Conservation (phyloP, 192 early-diverging fungal genomes). For the Chytriomyces confervae region DNA sequence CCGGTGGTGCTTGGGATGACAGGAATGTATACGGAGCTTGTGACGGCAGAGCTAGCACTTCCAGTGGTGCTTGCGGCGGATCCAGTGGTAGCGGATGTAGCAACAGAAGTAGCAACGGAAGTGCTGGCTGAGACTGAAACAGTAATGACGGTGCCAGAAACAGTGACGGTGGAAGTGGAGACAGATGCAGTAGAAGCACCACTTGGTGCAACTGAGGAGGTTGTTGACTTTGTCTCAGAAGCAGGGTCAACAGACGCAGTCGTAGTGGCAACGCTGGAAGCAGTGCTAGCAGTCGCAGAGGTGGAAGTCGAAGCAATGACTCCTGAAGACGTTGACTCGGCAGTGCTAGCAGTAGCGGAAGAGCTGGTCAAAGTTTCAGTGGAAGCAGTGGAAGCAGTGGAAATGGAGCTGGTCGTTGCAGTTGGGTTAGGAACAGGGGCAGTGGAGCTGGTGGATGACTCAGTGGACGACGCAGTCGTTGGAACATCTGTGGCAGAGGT, state of each 20-base stretch:
- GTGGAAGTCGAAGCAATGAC: neutral
- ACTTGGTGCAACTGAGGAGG: neutral
- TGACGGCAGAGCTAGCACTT: neutral
- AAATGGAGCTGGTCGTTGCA: too few species aligned
- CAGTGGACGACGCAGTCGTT: too few species aligned
- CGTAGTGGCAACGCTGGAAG: neutral
- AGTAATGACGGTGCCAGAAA: too few species aligned
- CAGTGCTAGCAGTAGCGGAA: too few species aligned
- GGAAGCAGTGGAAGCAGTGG: too few species aligned
- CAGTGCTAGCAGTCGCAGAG: neutral
- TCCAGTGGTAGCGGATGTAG: neutral
- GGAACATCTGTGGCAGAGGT: too few species aligned
- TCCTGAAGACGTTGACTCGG: too few species aligned
- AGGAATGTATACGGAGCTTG: neutral
- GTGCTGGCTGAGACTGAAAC: too few species aligned
- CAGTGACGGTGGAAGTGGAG: neutral
- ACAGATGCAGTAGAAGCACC: neutral
- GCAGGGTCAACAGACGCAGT: neutral
- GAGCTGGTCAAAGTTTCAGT: too few species aligned
- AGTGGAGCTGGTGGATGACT: too few species aligned
- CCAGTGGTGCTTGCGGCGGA: neutral
- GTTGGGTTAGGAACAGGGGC: too few species aligned
- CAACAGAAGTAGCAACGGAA: neutral
- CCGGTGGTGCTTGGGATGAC: neutral
- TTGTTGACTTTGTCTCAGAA: neutral